Evolutionary conservation across 1,284 basidiomycete genomes (phyloP), one percentile per base, ranked within the genome.

Genomic region (Megacollybia platyphylla): DNA sequence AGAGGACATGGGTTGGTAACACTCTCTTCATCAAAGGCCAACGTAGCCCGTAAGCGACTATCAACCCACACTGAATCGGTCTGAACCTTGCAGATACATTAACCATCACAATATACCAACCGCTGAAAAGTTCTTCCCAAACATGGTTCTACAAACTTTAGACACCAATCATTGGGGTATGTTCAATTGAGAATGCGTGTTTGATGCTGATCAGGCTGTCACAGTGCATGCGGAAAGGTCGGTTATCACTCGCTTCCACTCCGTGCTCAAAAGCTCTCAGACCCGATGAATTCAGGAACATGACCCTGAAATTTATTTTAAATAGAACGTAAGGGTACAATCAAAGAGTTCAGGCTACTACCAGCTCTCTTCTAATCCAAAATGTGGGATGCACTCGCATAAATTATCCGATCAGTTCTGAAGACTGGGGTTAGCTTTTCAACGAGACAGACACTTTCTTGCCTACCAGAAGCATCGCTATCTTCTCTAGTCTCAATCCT

Each of bases 1-100:
- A 84, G 48, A 59, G 60, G 10, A 61, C 48, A 3, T 91, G 78
- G 73, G 55, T 69, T 5, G 80, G 82, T 0, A 65, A 64, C 37
- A 73, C 81, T 0, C 57, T 93, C 7, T 85, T 89, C 48, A 70
- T 92, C 49, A 91, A 89, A 55, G 89, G 90, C 1, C 61, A 63
- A 20, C 79, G 76, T 62, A 88, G 82, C 75, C 74, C 72, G 76
- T 83, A 47, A 52, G 73, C 62, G 13, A 31, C 34, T 32, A 17
- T 17, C n/a, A 27, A 11, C 30, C 3, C 1, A 11, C 36, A 11
- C 20, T 24, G 5, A 9, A 13, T 26, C 34, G 4, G 26, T 11
- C 10, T 31, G 26, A 18, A 28, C 48, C 8, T 36, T 36, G 15
- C 42, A 82, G 79, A 44, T 89, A 81, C 55, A 77, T 91, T 50